phyloP scores from a whole-genome alignment of 176 grass and related monocot species.

The Carex myosuroides region DNA sequence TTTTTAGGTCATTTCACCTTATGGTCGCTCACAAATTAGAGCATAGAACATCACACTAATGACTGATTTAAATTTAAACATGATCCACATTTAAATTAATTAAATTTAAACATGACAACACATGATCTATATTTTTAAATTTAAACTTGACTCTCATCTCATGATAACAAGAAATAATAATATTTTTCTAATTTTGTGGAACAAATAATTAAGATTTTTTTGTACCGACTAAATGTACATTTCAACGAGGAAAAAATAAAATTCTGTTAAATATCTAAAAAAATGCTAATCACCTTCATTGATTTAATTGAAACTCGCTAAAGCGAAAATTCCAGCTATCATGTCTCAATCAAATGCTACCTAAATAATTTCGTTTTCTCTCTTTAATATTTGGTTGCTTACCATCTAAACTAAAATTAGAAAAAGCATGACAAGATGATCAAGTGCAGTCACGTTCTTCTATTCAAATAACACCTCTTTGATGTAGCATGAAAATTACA shows the following conservation, averaged over 20 bases:
- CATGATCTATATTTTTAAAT: too few species aligned
- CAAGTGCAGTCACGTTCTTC: constrained; percentile 6
- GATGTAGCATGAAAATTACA: constrained; percentile 25
- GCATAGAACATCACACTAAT: too few species aligned
- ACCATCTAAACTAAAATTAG: constrained; percentile 23
- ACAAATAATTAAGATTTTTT: neutral
- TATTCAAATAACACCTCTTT: constrained; percentile 8
- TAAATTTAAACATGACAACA: too few species aligned
- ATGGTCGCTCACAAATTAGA: neutral
- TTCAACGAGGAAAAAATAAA: neutral
- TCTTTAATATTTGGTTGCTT: constrained; percentile 22
- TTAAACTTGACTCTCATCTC: neutral
- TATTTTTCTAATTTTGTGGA: neutral
- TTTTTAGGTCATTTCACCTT: neutral
- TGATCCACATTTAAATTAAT: too few species aligned
- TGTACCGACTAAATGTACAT: neutral
- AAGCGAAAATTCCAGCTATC: neutral
- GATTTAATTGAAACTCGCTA: neutral
- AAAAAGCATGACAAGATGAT: neutral
- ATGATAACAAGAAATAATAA: neutral
- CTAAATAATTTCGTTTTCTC: constrained; percentile 12
- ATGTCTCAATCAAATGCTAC: constrained; percentile 23
- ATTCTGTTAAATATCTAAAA: neutral
- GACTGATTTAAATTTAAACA: too few species aligned
- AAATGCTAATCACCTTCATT: neutral